Percentiles rank a stretch among this genome's conserved stretches.
phyloP scores from a whole-genome alignment of 805 yeast genomes.

The Zygotorulaspora florentina region DNA sequence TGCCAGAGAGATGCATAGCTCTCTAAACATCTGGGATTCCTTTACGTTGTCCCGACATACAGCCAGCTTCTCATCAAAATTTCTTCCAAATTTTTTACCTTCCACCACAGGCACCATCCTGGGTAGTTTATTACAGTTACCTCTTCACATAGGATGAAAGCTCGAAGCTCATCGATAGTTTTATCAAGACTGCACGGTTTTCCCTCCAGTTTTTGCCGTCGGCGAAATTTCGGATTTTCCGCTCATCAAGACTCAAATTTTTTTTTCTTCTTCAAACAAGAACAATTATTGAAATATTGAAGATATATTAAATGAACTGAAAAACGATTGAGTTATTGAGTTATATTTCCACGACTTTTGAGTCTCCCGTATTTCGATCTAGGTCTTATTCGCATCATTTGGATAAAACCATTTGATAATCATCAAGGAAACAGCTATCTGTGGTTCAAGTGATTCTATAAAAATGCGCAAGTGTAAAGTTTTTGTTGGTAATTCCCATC shows the following conservation, averaged over 20 bases:
- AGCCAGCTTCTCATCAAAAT: conserved; percentile 13
- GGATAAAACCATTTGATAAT: not conserved
- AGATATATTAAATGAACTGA: not conserved
- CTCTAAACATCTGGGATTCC: conserved; percentile 29
- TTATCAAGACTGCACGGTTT: not conserved
- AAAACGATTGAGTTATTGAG: not conserved
- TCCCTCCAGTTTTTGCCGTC: conserved; percentile 1
- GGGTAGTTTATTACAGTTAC: not conserved
- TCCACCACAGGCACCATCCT: not conserved
- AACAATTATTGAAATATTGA: not conserved
- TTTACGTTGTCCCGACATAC: conserved; percentile 22
- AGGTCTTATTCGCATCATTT: not conserved
- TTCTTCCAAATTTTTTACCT: not conserved
- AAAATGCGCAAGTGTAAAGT: conserved; percentile 94
- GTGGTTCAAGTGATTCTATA: not conserved
- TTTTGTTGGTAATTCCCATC: conserved; percentile 95
- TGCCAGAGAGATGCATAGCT: conserved; percentile 21
- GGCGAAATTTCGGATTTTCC: not conserved
- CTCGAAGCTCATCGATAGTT: not conserved
- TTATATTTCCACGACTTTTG: not conserved
- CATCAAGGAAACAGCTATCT: too few relatives aligned
- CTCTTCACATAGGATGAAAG: conserved; percentile 1
- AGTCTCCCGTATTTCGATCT: not conserved
- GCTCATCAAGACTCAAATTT: not conserved
- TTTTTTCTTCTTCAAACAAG: not conserved